Evolutionary conservation across 371 early-diverging fungal species (phyloP), one percentile per base, ranked within the genome.

Genomic region (Blakeslea trispora): DNA sequence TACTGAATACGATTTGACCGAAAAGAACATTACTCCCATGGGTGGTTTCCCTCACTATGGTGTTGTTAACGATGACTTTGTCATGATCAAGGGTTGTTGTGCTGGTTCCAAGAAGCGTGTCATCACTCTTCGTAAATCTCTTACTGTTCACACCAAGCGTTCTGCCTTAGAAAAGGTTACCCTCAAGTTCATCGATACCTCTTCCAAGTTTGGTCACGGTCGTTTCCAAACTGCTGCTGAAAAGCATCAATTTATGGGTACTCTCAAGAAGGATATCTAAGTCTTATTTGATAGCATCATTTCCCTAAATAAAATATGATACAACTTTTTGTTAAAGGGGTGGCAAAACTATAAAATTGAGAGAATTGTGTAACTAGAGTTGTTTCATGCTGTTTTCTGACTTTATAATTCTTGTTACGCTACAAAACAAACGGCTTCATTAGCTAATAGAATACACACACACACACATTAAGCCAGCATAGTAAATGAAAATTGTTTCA

Each of bases 41-140:
- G 99, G 99, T 78, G 99, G 99, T 60, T 99, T 99, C 92, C 95
- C 96, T 64, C 97, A 97, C 88, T 99, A 98, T 84, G 99, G 99
- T 89, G 72, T 85, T 63, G 94, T 99, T 81, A 91, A 92, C 74
- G 94, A 98, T 80, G 99, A 99, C 87, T 99, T 87, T 53, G 79
- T 99, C 71, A 95, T 99, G 93, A 85, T 99, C 86, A 99, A 99
- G 93, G 99, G 99, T 63, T 87, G 91, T 75, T 90, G 93, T 74
- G 91, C 91, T 58, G 99, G 99, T 85, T 91, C 95, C 82, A 86
- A 86, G 84, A 98, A 97, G 91, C 91, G 99, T 69, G 98, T 98
- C 59, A 81, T 99, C 62, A 97, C 98, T 55, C 87, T 99, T 68
- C 94, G 99, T 82, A 99, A 99, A 93, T 91, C 96, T 45, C 88